Percentiles rank a stretch among this genome's conserved stretches.
phyloP scores from a whole-genome alignment of 306 rosid genomes.

The Quercus mongolica region DNA sequence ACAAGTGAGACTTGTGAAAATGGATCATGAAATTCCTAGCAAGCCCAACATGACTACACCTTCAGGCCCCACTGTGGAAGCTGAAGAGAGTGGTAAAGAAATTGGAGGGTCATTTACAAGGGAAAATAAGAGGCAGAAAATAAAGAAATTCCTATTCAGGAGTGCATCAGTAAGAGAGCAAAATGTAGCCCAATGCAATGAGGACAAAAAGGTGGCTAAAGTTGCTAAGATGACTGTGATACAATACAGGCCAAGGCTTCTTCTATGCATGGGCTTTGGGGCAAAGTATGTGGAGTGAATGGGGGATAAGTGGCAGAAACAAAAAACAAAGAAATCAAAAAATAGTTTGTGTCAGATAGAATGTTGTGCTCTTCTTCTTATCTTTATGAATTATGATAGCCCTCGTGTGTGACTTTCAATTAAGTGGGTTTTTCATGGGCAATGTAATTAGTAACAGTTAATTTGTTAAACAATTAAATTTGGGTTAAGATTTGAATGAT shows the following conservation, averaged over 20 bases:
- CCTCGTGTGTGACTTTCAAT: not conserved
- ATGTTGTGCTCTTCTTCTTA: not conserved
- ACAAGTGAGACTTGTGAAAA: slow-evolving; percentile 33
- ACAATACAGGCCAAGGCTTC: slow-evolving; percentile 38
- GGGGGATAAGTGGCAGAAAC: not conserved
- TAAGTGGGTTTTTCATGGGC: not conserved
- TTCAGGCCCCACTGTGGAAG: slow-evolving; percentile 20
- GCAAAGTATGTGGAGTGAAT: slow-evolving; percentile 21
- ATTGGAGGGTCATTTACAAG: slow-evolving; percentile 26
- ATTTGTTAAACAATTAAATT: no score
- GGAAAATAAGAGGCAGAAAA: slow-evolving; percentile 33
- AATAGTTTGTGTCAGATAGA: not conserved
- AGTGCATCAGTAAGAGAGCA: slow-evolving; percentile 18
- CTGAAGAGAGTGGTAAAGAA: slow-evolving; percentile 17
- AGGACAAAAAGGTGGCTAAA: slow-evolving; percentile 26
- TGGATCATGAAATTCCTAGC: slow-evolving; percentile 14
- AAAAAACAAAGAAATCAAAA: not conserved
- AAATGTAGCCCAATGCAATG: slow-evolving; percentile 14
- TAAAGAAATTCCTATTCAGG: slow-evolving; percentile 37
- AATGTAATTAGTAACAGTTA: not conserved
- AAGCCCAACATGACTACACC: not conserved
- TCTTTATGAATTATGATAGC: not conserved
- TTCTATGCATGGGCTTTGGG: slow-evolving; percentile 52
- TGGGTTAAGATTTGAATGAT: no score
- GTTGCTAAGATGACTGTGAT: slow-evolving; percentile 30